Evolutionary conservation across 2,329 filamentous ascomycete genomes (phyloP), one percentile per base, ranked within the genome.

Genomic region (Cucurbitaria berberidis): DNA sequence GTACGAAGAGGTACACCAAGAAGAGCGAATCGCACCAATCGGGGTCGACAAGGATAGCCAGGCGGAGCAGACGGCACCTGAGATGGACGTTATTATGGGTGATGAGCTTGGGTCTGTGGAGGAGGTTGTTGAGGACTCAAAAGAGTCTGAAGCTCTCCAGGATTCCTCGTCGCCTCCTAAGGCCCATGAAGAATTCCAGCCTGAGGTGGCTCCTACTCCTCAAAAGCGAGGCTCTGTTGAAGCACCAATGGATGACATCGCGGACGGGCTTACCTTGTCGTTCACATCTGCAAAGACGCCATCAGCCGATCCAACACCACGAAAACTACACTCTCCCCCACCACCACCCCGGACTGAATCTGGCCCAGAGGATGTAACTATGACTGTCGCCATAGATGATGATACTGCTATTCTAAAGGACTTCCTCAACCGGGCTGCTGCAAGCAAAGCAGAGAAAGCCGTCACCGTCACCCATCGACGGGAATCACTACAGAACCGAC

Each of bases 331-430:
- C 19, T 73, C 68, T 9, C 61, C 64, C 13, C 67, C 68, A 21
- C 67, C 69, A 13, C 68, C 69, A n/a, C 61, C 62, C n/a, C 56
- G 52, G 10, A 36, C 51, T 10, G 59, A 66, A 10, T 49, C 59
- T 29, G 58, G 57, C 16, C 54, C 56, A n/a, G 71, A 74, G 7
- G 70, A 73, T 44, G 51, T 51, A 5, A 70, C 68, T 0, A 67
- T 65, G 60, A 69, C 68, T 18, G 60, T 75, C 51, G 54, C 74
- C 62, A 42, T 81, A 56, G 67, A 77, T 34, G 78, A 80, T 48
- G 80, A 82, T 53, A 81, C 80, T 7, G 79, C 78, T 1, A 64
- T 81, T 15, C 67, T 82, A 5, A 79, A 79, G 53, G 78, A 80
- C 30, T 82, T 81, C 57, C 73, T 82, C 36, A 78, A 69, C 16